Evolutionary conservation across 2,329 filamentous ascomycete genomes (phyloP).

Genomic region (Chaetoscypha palmicola): DNA sequence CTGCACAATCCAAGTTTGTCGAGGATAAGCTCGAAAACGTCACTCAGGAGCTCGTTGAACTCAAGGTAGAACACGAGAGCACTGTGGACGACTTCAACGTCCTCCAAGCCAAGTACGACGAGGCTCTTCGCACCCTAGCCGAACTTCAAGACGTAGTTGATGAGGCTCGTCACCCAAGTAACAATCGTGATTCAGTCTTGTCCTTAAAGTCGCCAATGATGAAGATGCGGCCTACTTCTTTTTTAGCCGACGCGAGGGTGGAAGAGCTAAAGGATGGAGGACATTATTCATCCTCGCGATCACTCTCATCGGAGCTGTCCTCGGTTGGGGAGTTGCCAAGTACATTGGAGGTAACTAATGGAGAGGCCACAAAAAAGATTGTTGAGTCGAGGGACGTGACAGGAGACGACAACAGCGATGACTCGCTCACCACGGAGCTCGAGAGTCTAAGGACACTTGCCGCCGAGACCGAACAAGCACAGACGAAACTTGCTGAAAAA

Average conservation of each 20-base stretch:
- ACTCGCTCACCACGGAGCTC: constrained; percentile 56
- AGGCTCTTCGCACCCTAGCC: constrained; percentile 72
- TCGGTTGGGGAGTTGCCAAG: constrained; percentile 72
- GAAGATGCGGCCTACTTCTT: constrained; percentile 62
- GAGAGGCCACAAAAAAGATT: constrained; percentile 42
- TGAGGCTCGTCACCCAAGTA: constrained; percentile 57
- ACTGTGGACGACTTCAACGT: constrained; percentile 75
- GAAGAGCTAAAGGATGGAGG: constrained; percentile 61
- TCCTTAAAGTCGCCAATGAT: constrained; percentile 41
- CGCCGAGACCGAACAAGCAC: constrained; percentile 67
- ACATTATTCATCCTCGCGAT: constrained; percentile 74
- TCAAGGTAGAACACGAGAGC: constrained; percentile 83
- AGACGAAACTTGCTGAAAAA: constrained; percentile 65
- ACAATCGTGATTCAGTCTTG: constrained; percentile 48
- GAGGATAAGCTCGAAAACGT: constrained; percentile 89
- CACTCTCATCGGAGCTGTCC: constrained; percentile 88
- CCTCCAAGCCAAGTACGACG: constrained; percentile 83
- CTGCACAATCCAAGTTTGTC: constrained; percentile 77
- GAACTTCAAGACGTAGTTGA: constrained; percentile 82
- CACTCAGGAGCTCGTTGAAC: constrained; percentile 82
- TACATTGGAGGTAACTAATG: constrained; percentile 56
- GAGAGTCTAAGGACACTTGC: constrained; percentile 64
- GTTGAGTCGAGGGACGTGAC: constrained; percentile 21
- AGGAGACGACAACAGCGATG: constrained; percentile 34
- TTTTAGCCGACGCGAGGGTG: constrained; percentile 72